Conservation (phyloP, 345 rosid genomes). For the Salix udensis region DNA sequence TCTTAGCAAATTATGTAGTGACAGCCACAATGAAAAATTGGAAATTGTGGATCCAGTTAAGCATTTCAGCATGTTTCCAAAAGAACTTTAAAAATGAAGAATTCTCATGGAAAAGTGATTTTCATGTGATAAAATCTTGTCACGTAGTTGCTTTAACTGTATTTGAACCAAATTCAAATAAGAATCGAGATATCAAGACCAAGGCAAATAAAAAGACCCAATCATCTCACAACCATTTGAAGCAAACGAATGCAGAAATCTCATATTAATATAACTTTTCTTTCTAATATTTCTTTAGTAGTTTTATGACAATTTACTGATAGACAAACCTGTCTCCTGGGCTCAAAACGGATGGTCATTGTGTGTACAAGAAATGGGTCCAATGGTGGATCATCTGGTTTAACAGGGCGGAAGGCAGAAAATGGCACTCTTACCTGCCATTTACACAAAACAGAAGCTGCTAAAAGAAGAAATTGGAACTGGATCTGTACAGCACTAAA, state of each 20-base stretch:
- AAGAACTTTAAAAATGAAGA: not conserved
- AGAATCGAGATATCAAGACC: not conserved
- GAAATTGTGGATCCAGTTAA: not conserved
- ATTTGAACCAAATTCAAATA: not conserved
- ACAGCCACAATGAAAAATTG: not conserved
- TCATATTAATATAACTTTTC: not conserved
- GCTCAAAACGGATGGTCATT: constrained; percentile 92
- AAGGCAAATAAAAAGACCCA: not conserved
- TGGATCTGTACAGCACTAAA: not conserved
- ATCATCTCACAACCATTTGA: not conserved
- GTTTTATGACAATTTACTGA: not conserved
- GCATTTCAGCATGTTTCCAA: not conserved
- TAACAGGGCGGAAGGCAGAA: constrained; percentile 89
- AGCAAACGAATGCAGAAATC: not conserved
- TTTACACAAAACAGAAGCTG: not conserved
- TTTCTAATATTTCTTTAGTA: not conserved
- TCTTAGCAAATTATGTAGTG: not conserved
- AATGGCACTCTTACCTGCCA: constrained; percentile 91
- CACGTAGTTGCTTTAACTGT: not conserved
- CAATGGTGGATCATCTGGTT: constrained; percentile 89
- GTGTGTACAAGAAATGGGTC: constrained; percentile 96
- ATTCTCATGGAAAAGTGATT: not conserved
- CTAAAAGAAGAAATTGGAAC: not conserved
- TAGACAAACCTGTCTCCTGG: constrained; percentile 74
- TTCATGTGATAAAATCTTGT: not conserved